Evolutionary conservation across 345 rosid species (phyloP).

Genomic region (Geranium brycei): DNA sequence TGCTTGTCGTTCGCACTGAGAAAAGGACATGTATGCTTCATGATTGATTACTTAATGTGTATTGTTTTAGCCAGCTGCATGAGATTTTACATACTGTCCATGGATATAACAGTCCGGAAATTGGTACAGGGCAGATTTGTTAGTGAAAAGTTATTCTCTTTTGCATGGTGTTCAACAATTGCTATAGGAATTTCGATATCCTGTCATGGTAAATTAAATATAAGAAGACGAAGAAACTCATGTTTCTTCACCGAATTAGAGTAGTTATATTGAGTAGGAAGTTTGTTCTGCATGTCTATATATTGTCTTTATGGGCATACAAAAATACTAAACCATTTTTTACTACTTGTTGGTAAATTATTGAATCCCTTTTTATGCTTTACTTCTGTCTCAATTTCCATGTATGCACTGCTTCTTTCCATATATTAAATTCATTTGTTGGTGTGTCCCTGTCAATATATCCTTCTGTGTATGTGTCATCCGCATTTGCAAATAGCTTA

Average conservation of each 20-base stretch:
- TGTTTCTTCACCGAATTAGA: neutral
- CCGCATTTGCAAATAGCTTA: no score
- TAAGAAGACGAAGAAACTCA: neutral
- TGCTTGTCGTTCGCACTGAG: neutral
- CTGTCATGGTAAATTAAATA: neutral
- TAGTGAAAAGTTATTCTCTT: neutral
- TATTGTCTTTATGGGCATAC: neutral
- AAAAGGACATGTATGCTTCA: neutral
- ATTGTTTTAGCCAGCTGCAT: neutral
- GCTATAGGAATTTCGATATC: neutral
- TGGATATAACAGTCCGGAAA: neutral
- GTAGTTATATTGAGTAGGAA: neutral
- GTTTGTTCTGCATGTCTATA: neutral
- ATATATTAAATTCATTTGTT: no score
- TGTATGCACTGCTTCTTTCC: no score
- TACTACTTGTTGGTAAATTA: neutral
- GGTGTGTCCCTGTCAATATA: no score
- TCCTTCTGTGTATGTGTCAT: no score
- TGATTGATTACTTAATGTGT: conserved; percentile 8
- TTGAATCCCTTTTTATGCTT: no score
- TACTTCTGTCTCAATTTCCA: no score
- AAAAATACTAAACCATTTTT: no score
- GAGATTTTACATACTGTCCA: neutral
- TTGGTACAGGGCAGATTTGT: neutral
- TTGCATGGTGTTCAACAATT: neutral